Evolutionary conservation across 2,329 filamentous ascomycete species (phyloP).

Genomic region (Penicillium sp.): DNA sequence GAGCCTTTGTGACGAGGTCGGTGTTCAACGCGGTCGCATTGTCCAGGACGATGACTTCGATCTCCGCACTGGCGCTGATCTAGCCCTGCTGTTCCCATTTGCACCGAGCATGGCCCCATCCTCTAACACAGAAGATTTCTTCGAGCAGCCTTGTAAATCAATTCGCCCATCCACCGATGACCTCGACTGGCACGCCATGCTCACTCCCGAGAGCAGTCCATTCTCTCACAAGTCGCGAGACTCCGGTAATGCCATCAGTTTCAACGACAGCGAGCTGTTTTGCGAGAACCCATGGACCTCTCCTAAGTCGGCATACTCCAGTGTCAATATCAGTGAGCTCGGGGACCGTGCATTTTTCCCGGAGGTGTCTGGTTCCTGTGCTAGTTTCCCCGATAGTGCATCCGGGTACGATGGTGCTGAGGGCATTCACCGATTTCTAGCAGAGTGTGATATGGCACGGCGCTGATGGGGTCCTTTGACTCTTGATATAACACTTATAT

Average conservation of each 20-base stretch:
- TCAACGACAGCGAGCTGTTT: constrained; percentile 45
- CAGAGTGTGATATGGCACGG: constrained; percentile 59
- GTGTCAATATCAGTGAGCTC: constrained; percentile 56
- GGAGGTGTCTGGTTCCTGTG: constrained; percentile 38
- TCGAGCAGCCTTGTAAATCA: constrained; percentile 38
- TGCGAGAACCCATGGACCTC: constrained; percentile 56
- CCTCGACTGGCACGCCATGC: constrained; percentile 60
- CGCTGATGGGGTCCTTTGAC: constrained; percentile 9
- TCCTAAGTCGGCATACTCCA: constrained; percentile 57
- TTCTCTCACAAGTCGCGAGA: constrained; percentile 25
- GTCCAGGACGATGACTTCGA: constrained; percentile 78
- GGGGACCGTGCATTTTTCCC: constrained; percentile 42
- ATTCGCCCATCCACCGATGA: constrained; percentile 30
- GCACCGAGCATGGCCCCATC: constrained; percentile 61
- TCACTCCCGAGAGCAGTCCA: constrained; percentile 43
- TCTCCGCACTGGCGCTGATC: constrained; percentile 62
- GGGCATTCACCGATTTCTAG: constrained; percentile 66
- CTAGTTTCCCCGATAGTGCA: constrained; percentile 29
- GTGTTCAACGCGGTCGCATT: constrained; percentile 76
- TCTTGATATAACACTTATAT: not conserved
- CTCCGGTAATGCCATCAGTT: constrained; percentile 34
- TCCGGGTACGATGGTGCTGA: constrained; percentile 64
- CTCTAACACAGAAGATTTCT: constrained; percentile 46
- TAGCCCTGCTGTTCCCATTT: constrained; percentile 83
- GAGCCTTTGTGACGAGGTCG: constrained; percentile 79